Conservation (phyloP, 2,329 filamentous ascomycete genomes). For the Calonectria montana region DNA sequence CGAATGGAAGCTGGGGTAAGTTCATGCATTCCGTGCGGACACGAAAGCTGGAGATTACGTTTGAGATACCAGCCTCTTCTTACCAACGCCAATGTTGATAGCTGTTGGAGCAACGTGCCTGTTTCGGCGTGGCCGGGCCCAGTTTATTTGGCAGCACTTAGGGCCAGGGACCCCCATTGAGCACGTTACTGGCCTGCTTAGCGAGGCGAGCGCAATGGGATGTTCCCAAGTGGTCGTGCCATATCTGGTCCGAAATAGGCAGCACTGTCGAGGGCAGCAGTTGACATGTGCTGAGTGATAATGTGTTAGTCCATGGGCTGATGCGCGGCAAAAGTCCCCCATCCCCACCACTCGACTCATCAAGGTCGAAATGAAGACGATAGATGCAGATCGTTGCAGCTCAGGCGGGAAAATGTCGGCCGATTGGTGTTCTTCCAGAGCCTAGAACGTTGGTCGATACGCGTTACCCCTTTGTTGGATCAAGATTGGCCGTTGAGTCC, state of each 20-base stretch:
- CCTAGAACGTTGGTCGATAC: conserved; percentile 11
- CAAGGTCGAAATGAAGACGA: neutral
- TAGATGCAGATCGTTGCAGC: neutral
- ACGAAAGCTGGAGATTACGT: conserved; percentile 10
- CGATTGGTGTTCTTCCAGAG: neutral
- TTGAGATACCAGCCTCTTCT: neutral
- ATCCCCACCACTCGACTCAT: neutral
- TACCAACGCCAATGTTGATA: conserved; percentile 30
- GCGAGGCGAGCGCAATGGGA: neutral
- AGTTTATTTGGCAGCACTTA: conserved; percentile 20
- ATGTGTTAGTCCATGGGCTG: neutral
- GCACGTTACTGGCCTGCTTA: conserved; percentile 3
- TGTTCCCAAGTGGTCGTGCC: neutral
- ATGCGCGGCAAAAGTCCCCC: neutral
- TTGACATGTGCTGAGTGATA: neutral
- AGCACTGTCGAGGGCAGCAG: neutral
- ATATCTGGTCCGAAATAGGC: neutral
- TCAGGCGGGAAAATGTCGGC: conserved; percentile 1
- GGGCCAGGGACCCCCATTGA: neutral
- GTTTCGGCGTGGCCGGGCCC: conserved; percentile 28
- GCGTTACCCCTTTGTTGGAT: neutral
- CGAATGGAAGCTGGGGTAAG: conserved; percentile 17
- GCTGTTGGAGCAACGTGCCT: conserved; percentile 31
- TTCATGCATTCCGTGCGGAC: neutral
- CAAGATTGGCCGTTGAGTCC: neutral